Evolutionary conservation across 257 asterid species (phyloP).

Genomic region (Fraxinus cuspidata): DNA sequence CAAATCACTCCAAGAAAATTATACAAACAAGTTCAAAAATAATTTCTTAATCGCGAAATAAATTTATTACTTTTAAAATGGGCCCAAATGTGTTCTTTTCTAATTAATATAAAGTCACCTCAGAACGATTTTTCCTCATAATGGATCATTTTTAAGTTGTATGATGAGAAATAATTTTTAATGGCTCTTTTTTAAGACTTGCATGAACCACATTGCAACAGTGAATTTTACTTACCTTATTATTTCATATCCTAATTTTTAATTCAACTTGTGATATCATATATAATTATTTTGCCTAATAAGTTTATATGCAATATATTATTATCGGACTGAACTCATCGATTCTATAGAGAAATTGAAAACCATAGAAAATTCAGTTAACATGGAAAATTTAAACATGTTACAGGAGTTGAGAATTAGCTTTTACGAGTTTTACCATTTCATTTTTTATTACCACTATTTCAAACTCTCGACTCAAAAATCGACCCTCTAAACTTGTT

Average conservation of each 20-base stretch:
- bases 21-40: too few species aligned
- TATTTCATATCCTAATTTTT: neutral
- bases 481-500: neutral
- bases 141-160: conserved; percentile 17
- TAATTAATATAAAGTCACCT: conserved; percentile 5
- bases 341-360: neutral
- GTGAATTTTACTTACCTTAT: neutral
- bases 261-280: neutral
- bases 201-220: neutral
- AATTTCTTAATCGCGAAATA: too few species aligned
- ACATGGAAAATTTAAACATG: neutral
- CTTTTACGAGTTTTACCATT: neutral
- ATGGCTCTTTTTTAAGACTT: conserved; percentile 24
- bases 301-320: too few species aligned
- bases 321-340: neutral
- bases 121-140: neutral
- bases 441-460: neutral
- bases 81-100: neutral
- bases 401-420: neutral
- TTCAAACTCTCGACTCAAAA: neutral
- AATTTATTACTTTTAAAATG: too few species aligned
- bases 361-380: neutral
- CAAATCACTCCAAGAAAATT: too few species aligned
- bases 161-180: neutral
- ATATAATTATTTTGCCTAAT: neutral